phyloP scores from a whole-genome alignment of 1,139 yeast genomes.

The Sugiyamaella japonica region DNA sequence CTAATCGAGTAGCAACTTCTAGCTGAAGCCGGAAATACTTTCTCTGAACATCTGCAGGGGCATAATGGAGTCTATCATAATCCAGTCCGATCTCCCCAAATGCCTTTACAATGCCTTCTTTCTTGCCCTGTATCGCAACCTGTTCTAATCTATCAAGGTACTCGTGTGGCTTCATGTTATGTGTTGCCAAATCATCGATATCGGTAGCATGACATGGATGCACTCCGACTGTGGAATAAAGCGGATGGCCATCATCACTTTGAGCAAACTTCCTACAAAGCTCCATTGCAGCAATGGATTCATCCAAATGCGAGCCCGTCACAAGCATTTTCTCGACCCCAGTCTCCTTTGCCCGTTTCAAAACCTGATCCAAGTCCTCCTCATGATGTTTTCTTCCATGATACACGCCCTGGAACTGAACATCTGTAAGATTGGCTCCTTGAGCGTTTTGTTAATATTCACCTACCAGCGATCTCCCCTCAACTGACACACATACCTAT shows the following conservation, averaged over 20 bases:
- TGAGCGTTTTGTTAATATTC: slow-evolving; percentile 1
- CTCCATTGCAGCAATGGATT: slow-evolving; percentile 53
- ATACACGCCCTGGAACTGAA: slow-evolving; percentile 81
- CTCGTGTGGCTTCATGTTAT: slow-evolving; percentile 49
- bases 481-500: slow-evolving; percentile 23
- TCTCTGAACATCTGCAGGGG: slow-evolving; percentile 66
- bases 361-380: slow-evolving; percentile 60
- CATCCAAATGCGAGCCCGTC: slow-evolving; percentile 77
- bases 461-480: background rate
- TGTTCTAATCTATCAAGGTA: slow-evolving; percentile 52
- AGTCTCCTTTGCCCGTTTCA: slow-evolving; percentile 63
- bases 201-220: slow-evolving; percentile 88
- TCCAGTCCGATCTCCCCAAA: slow-evolving; percentile 95
- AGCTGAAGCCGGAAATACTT: slow-evolving; percentile 71
- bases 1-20: slow-evolving; percentile 52
- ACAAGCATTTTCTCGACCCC: slow-evolving; percentile 71
- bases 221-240: slow-evolving; percentile 78
- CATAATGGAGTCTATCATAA: slow-evolving; percentile 80
- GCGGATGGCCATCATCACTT: slow-evolving; percentile 41
- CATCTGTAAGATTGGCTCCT: slow-evolving; percentile 88
- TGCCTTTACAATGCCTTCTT: slow-evolving; percentile 56
- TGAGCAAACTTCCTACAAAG: slow-evolving; percentile 40
- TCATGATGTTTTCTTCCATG: slow-evolving; percentile 68
- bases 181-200: slow-evolving; percentile 53
- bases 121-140: slow-evolving; percentile 52